Percentiles rank a stretch among this genome's conserved stretches.
Conservation (phyloP, 768 basidiomycete species). For the Porphyrellus cyaneotinctus region DNA sequence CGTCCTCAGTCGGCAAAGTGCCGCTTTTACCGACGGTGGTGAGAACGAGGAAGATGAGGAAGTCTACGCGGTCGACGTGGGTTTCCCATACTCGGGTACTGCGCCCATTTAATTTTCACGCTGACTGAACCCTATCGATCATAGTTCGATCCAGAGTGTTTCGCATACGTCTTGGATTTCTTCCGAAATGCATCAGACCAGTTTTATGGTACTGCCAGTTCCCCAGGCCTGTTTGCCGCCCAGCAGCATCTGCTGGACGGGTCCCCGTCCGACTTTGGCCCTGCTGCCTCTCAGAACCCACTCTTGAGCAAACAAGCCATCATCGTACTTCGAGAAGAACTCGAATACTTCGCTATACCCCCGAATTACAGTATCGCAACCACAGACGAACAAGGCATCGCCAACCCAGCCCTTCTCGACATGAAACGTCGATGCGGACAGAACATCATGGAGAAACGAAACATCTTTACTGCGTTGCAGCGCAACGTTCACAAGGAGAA, state of each 20-base stretch:
- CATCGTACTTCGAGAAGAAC: constrained; percentile 95
- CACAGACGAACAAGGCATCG: constrained; percentile 76
- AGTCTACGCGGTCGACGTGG: constrained; percentile 92
- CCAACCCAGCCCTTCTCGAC: constrained; percentile 71
- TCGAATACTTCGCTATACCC: constrained; percentile 97
- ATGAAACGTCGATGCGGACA: constrained; percentile 85
- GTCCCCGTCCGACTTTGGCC: constrained; percentile 52
- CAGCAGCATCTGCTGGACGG: constrained; percentile 78
- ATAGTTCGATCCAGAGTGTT: constrained; percentile 97
- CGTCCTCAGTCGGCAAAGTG: constrained; percentile 84
- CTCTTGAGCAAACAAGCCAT: constrained; percentile 95
- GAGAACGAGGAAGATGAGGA: constrained; percentile 82
- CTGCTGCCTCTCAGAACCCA: constrained; percentile 79
- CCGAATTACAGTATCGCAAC: constrained; percentile 56
- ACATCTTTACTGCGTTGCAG: constrained; percentile 96
- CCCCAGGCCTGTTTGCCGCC: constrained; percentile 70
- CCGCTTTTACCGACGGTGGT: constrained; percentile 67
- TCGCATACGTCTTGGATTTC: constrained; percentile 89
- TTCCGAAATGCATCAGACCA: constrained; percentile 82
- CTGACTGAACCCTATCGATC: constrained; percentile 3
- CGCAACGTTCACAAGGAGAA: constrained; percentile 99
- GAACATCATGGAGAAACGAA: constrained; percentile 81
- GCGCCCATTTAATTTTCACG: not conserved
- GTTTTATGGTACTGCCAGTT: constrained; percentile 83
- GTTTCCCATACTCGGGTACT: constrained; percentile 34